These are phyloP conservation scores for Penicillium simplicissimum DNA, from an alignment of 495 filamentous ascomycete genomes.

Conservation along the genomic window DNA sequence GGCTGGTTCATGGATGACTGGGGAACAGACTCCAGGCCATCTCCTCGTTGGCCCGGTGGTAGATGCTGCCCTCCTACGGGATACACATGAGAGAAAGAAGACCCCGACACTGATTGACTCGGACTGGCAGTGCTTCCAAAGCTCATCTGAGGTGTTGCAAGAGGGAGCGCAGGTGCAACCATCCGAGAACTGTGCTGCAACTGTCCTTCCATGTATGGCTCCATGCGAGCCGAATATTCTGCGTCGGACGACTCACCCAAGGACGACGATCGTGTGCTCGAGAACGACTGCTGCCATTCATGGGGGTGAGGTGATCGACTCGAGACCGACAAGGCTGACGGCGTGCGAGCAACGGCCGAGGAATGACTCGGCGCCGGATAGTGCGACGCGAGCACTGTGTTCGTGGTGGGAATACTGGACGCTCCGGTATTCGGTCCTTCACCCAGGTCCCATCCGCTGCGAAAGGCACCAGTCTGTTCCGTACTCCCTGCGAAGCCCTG, in stretches of 20 bases:
- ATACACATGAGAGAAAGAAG: constrained; percentile 12
- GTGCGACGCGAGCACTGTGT: constrained; percentile 16
- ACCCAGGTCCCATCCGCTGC: constrained; percentile 16
- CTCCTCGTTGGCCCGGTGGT: not conserved
- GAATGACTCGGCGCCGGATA: constrained; percentile 16
- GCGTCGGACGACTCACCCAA: constrained; percentile 22
- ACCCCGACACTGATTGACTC: constrained; percentile 3
- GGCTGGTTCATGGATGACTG: constrained; percentile 8
- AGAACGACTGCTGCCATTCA: constrained; percentile 26
- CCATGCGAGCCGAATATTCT: constrained; percentile 19
- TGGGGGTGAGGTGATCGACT: constrained; percentile 21
- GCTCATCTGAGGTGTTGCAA: constrained; percentile 11
- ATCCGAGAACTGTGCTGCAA: constrained; percentile 15
- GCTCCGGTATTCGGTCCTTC: constrained; percentile 8
- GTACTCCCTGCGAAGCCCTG: constrained; percentile 10
- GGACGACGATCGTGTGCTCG: constrained; percentile 22
- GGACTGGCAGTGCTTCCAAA: constrained; percentile 7
- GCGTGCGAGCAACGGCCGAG: constrained; percentile 10
- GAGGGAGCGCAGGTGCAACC: constrained; percentile 4
- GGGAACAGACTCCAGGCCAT: not conserved
- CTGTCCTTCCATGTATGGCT: constrained; percentile 25
- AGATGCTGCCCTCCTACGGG: not conserved
- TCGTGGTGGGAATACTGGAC: constrained; percentile 9
- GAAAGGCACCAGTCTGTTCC: constrained; percentile 14
- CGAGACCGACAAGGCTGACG: constrained; percentile 14